These are phyloP conservation scores for Globisporangium cylindrosporum DNA, from an alignment of 352 stramenopile species.

Conservation along the genomic window DNA sequence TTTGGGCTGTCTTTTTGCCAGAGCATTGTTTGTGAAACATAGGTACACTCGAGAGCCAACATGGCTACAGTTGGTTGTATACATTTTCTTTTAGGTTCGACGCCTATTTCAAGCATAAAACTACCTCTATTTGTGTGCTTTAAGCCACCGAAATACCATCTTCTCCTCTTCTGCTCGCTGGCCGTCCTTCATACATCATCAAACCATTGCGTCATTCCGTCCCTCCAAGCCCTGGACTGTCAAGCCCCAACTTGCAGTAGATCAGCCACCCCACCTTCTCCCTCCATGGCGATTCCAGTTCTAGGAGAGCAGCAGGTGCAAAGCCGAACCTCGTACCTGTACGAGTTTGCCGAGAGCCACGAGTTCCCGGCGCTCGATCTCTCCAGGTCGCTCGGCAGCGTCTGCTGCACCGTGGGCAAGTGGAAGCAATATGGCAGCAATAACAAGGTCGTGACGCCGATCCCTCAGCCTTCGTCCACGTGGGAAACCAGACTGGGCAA, in stretches of 20 bases:
- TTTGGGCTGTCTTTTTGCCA: background rate
- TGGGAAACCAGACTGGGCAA: background rate
- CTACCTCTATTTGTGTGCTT: too few relatives aligned
- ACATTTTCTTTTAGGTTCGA: too few relatives aligned
- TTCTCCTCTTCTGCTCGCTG: too few relatives aligned
- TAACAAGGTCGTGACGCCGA: background rate
- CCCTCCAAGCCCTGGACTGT: background rate
- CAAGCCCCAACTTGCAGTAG: background rate
- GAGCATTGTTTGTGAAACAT: background rate
- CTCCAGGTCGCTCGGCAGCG: slow-evolving; percentile 6
- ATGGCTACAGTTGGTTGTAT: background rate
- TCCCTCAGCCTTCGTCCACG: background rate
- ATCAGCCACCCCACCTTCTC: background rate
- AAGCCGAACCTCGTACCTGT: slow-evolving; percentile 7
- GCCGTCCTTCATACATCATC: too few relatives aligned
- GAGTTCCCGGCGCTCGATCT: slow-evolving; percentile 14
- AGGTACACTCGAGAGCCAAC: background rate
- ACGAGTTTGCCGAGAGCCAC: slow-evolving; percentile 18
- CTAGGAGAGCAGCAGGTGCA: background rate
- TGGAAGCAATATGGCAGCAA: too few relatives aligned
- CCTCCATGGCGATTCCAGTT: background rate
- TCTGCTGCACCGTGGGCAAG: background rate
- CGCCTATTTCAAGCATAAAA: too few relatives aligned
- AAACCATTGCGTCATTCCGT: background rate
- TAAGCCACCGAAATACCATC: too few relatives aligned